phyloP scores from a whole-genome alignment of 2,329 filamentous ascomycete species.

The Ceratocystis eucalypticola region DNA sequence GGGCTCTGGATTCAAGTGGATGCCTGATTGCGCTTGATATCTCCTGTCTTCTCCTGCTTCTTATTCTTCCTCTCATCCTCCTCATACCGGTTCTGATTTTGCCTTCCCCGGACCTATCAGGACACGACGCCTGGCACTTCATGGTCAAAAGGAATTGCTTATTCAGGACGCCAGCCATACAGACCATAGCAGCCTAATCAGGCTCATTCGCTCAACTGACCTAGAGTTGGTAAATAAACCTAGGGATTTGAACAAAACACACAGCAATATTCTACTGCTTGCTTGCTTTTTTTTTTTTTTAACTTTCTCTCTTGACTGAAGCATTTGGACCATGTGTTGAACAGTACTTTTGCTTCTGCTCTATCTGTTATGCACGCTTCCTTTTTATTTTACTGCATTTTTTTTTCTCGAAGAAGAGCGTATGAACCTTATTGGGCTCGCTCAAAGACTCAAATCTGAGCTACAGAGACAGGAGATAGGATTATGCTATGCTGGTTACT shows the following conservation, averaged over 20 bases:
- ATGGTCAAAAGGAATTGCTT: not conserved
- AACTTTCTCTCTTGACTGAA: no score
- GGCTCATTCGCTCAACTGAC: not conserved
- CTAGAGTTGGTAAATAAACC: not conserved
- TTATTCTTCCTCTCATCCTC: not conserved
- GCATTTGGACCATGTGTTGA: no score
- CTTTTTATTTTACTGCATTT: no score
- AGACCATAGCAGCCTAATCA: not conserved
- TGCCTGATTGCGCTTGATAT: not conserved
- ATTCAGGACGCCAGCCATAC: not conserved
- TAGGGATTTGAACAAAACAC: not conserved
- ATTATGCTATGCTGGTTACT: no score
- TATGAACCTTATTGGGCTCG: no score
- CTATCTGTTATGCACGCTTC: no score
- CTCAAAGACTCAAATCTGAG: no score
- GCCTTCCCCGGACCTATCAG: not conserved
- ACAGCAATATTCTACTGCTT: not conserved
- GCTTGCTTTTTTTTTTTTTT: not conserved
- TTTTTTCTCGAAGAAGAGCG: no score
- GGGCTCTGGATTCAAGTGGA: not conserved
- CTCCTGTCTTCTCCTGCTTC: not conserved
- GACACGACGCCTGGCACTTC: not conserved
- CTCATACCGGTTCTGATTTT: not conserved
- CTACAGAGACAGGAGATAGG: no score
- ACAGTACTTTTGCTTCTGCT: no score